phyloP scores from a whole-genome alignment of 2,329 filamentous ascomycete species.

The Colletotrichum tropicale region DNA sequence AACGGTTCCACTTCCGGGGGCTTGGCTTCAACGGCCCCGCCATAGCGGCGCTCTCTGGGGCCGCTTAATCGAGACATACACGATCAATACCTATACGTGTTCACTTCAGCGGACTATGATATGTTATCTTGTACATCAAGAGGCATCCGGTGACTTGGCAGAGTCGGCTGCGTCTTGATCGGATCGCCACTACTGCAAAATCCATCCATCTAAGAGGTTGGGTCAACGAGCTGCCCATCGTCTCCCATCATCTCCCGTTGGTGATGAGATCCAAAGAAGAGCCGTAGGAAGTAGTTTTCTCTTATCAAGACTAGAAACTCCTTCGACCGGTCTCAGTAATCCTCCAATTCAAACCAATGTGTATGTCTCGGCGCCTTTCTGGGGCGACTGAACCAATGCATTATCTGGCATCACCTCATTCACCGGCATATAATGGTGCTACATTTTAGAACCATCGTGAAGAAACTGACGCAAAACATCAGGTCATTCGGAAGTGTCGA shows the following conservation, averaged over 20 bases:
- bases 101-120: background rate
- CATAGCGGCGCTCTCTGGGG: background rate
- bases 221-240: background rate
- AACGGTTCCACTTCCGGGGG: background rate
- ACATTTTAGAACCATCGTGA: background rate
- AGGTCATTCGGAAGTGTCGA: background rate
- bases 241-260: background rate
- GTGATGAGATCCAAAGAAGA: background rate
- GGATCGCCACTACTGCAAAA: background rate
- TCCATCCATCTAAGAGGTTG: background rate
- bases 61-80: background rate
- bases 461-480: background rate
- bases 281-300: accelerated
- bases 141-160: background rate
- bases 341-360: background rate
- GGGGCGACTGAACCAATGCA: background rate
- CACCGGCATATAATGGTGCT: background rate
- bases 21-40: background rate
- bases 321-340: background rate
- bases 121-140: background rate
- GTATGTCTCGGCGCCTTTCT: background rate
- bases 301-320: background rate
- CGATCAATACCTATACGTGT: background rate
- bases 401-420: background rate
- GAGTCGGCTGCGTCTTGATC: background rate